Evolutionary conservation across 2,329 filamentous ascomycete species (phyloP), one percentile per base, ranked within the genome.

Genomic region (Pseudogymnoascus sp.): DNA sequence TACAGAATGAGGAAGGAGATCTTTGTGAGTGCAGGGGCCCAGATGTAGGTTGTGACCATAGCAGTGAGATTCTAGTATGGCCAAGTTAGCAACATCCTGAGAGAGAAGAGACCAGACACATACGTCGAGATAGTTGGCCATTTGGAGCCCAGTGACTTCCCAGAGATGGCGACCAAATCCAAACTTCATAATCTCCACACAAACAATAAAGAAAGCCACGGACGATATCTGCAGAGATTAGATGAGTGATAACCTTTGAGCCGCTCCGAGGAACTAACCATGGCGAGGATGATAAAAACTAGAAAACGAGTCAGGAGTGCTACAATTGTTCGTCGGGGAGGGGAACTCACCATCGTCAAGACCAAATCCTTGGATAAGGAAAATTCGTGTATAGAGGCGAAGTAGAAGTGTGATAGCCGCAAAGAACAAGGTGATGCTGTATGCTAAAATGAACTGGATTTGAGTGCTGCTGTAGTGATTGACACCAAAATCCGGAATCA

Each of bases 1-100:
- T 57, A 57, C 51, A 57, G 29, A 18, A 57, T 57, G 51, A 57
- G 51, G 51, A 57, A 57, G n/a, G 51, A 57, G 26, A 57, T 57
- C 26, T 57, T 57, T 57, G 51, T 57, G 51, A 57, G 51, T 57
- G 51, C 51, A 8, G 51, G 51, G n/a, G 14, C 51, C 51, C 51
- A 57, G 11, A 57, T 57, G 51, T 57, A 57, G 29, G 51, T 57
- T 34, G 51, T 57, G 51, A 57, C 51, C 51, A 57, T 57, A 34
- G 51, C 51, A 57, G 18, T 57, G 5, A 57, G 29, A 34, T 57
- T 57, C 51, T 57, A 57, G 10, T 18, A 34, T 31, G 29, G 10
- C 10, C 2, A 5, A 54, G 10, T 57, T 34, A 57, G 51, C 51
- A 57, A 10, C 10, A 34, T 34, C n/a, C n/a, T 10, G 29, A 34